These are phyloP conservation scores for Lobosporangium transversale DNA, from an alignment of 192 early-diverging fungal species.

Conservation along the genomic window DNA sequence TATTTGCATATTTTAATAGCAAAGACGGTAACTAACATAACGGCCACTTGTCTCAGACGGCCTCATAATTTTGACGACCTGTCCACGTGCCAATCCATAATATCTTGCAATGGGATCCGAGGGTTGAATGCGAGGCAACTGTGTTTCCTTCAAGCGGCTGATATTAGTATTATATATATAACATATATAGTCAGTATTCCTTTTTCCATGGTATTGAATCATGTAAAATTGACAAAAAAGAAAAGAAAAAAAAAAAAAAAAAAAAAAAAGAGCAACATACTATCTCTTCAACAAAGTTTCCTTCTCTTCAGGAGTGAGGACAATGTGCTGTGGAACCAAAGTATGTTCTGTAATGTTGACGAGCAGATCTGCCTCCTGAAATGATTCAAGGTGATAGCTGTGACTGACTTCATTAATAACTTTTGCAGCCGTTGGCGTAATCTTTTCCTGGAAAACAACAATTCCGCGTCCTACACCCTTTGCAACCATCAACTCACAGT, in stretches of 20 bases:
- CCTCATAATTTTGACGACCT: slow-evolving; percentile 95
- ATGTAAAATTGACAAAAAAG: slow-evolving; percentile 6
- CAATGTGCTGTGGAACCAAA: slow-evolving; percentile 94
- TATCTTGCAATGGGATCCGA: slow-evolving; percentile 95
- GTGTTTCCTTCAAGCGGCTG: slow-evolving; percentile 93
- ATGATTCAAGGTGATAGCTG: slow-evolving; percentile 77
- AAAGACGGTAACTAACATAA: slow-evolving; percentile 96
- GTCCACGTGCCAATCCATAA: slow-evolving; percentile 89
- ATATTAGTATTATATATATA: too few species aligned
- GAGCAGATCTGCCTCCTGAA: slow-evolving; percentile 90
- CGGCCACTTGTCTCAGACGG: slow-evolving; percentile 96
- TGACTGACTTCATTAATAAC: slow-evolving; percentile 57
- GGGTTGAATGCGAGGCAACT: slow-evolving; percentile 89
- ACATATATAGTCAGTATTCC: too few species aligned
- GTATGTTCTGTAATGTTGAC: slow-evolving; percentile 98
- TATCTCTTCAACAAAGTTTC: slow-evolving; percentile 89
- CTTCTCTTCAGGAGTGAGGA: slow-evolving; percentile 89
- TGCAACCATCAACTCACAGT: slow-evolving; percentile 82
- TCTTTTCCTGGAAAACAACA: slow-evolving; percentile 83
- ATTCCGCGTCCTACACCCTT: slow-evolving; percentile 86
- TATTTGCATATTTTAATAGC: slow-evolving; percentile 68
- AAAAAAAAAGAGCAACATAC: slow-evolving; percentile 62
- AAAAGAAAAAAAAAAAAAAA: not conserved
- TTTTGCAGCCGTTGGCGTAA: slow-evolving; percentile 90
- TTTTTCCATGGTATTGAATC: too few species aligned